These are phyloP conservation scores for Sporobolomyces pararoseus DNA, from an alignment of 768 basidiomycete species.

Conservation along the genomic window DNA sequence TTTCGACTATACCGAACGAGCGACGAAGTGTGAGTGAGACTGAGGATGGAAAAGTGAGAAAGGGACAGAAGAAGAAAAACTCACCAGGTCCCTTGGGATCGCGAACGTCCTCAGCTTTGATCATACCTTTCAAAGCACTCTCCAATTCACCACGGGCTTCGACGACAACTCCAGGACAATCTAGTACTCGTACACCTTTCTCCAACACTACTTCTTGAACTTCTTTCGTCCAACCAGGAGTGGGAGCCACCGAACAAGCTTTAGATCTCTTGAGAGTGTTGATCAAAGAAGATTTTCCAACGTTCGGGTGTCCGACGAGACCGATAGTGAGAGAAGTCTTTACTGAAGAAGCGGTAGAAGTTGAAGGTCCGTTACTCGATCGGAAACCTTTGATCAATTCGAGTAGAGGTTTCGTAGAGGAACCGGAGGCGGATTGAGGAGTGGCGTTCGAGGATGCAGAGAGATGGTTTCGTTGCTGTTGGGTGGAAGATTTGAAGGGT, in stretches of 20 bases:
- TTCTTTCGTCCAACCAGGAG: slow-evolving; percentile 88
- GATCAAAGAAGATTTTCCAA: slow-evolving; percentile 91
- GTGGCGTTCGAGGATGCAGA: slow-evolving; percentile 56
- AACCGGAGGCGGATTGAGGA: slow-evolving; percentile 47
- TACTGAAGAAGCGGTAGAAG: slow-evolving; percentile 6
- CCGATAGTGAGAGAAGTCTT: slow-evolving; percentile 63
- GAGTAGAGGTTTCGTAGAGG: slow-evolving; percentile 45
- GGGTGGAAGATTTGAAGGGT: slow-evolving; percentile 78
- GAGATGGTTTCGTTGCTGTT: slow-evolving; percentile 73
- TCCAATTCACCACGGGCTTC: slow-evolving; percentile 48
- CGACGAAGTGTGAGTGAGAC: neutral
- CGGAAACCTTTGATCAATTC: slow-evolving; percentile 46
- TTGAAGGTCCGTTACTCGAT: neutral
- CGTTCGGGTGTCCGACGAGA: slow-evolving; percentile 94
- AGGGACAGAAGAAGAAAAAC: neutral
- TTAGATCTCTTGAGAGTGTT: slow-evolving; percentile 85
- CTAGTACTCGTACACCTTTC: slow-evolving; percentile 83
- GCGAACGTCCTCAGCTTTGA: slow-evolving; percentile 68
- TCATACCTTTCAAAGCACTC: slow-evolving; percentile 43
- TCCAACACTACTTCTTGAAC: slow-evolving; percentile 88
- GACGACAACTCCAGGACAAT: slow-evolving; percentile 97
- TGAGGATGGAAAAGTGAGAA: neutral
- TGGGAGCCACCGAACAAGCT: slow-evolving; percentile 91
- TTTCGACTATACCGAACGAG: slow-evolving; percentile 61
- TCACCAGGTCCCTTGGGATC: slow-evolving; percentile 84